Percentiles rank a stretch among this genome's conserved stretches.
Evolutionary conservation across 176 grass and related monocot genomes (phyloP).

Genomic region (Rhynchospora tenuis): DNA sequence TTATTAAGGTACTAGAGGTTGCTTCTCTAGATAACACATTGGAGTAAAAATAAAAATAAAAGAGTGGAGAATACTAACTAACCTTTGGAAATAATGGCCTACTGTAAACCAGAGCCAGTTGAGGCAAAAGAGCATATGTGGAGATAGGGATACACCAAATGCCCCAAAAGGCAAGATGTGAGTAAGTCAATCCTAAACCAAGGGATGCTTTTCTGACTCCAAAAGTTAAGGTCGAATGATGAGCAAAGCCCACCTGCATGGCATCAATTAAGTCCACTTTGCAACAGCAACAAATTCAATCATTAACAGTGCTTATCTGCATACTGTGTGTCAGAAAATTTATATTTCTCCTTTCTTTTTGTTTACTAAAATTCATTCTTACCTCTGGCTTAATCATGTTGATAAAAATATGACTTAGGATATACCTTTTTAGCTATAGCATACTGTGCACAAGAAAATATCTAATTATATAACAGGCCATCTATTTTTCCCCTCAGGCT

Average conservation of each 20-base stretch:
- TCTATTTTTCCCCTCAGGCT: too few species aligned
- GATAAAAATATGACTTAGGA: too few species aligned
- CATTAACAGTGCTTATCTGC: too few species aligned
- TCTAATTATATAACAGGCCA: too few species aligned
- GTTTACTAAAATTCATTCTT: too few species aligned
- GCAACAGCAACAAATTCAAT: neutral
- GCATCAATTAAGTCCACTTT: neutral
- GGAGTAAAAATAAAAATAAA: neutral
- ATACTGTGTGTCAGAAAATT: neutral
- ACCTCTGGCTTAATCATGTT: too few species aligned
- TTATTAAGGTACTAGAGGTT: neutral
- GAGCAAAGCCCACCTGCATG: conserved; percentile 26
- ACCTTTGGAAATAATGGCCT: conserved; percentile 35
- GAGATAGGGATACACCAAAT: conserved; percentile 20
- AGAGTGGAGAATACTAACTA: neutral
- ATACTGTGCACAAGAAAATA: too few species aligned
- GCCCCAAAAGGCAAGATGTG: conserved; percentile 20
- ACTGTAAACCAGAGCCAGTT: conserved; percentile 22
- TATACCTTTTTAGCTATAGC: too few species aligned
- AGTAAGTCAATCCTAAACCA: conserved; percentile 15
- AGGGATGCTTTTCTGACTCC: conserved; percentile 14
- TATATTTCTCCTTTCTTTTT: neutral
- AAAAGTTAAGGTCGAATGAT: conserved; percentile 17
- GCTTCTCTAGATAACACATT: neutral
- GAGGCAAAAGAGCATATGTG: conserved; percentile 34